Percentiles rank a stretch among this genome's conserved stretches.
Evolutionary conservation across 2,329 filamentous ascomycete species (phyloP).

Genomic region (Fusarium sp.): DNA sequence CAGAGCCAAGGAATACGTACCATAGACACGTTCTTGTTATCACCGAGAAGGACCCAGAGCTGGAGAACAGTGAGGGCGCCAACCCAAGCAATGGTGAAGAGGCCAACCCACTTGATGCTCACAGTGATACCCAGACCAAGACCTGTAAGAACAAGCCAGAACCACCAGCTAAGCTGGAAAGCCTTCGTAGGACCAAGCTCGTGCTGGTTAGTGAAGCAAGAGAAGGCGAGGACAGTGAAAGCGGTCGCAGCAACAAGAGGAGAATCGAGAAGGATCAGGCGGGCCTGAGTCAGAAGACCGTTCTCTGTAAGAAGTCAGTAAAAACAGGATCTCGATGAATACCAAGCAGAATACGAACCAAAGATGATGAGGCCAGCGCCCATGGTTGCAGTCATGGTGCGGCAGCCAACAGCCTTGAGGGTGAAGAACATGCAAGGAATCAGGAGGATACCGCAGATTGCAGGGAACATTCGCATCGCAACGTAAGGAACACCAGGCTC

Average conservation of each 20-base stretch:
- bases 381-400: slow-evolving; percentile 85
- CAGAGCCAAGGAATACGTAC: slow-evolving; percentile 58
- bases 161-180: slow-evolving; percentile 95
- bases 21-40: slow-evolving; percentile 86
- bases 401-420: slow-evolving; percentile 90
- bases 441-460: slow-evolving; percentile 87
- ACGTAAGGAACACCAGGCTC: slow-evolving; percentile 97
- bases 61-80: slow-evolving; percentile 91
- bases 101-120: slow-evolving; percentile 98
- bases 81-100: slow-evolving; percentile 99
- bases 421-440: slow-evolving; percentile 96
- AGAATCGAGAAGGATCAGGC: slow-evolving; percentile 95
- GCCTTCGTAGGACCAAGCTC: slow-evolving; percentile 91
- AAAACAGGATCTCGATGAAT: neutral
- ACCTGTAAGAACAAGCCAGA: slow-evolving; percentile 92
- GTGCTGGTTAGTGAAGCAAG: slow-evolving; percentile 95
- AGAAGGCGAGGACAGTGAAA: slow-evolving; percentile 90
- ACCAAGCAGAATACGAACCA: slow-evolving; percentile 68
- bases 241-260: slow-evolving; percentile 94
- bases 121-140: slow-evolving; percentile 89
- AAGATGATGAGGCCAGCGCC: slow-evolving; percentile 92
- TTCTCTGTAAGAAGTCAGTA: slow-evolving; percentile 77
- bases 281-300: slow-evolving; percentile 93
- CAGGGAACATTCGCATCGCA: slow-evolving; percentile 94
- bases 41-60: slow-evolving; percentile 94